A percentile compares a stretch with the other conserved stretches of the same genome.
Conservation (phyloP, 345 rosid genomes). For the Zanthoxylum bungeanum region DNA sequence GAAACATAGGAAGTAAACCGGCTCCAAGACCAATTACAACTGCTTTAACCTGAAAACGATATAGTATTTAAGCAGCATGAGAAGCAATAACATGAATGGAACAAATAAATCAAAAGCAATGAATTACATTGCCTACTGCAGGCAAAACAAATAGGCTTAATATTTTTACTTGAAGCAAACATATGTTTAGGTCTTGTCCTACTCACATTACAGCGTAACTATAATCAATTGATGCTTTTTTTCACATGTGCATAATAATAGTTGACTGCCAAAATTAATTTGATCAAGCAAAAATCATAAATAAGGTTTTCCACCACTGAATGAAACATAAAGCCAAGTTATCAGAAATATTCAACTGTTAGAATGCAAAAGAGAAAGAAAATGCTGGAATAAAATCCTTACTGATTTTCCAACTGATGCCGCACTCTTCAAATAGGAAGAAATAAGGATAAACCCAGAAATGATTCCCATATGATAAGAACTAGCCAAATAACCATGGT, state of each 20-base stretch:
- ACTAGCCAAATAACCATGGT: conserved; percentile 86
- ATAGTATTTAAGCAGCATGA: conserved; percentile 8
- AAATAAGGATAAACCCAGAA: conserved; percentile 72
- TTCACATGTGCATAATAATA: neutral
- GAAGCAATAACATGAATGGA: neutral
- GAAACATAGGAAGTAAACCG: conserved; percentile 95
- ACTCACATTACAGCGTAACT: neutral
- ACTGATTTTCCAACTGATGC: conserved; percentile 54
- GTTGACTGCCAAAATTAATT: conserved; percentile 8
- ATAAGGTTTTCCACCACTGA: neutral
- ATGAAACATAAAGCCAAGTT: neutral
- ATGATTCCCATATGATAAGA: conserved; percentile 83
- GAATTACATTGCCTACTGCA: neutral
- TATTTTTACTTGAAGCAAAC: neutral
- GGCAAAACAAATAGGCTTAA: neutral
- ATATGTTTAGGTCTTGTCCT: neutral
- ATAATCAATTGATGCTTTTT: neutral
- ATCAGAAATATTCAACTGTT: neutral
- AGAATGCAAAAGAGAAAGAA: neutral
- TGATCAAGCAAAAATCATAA: conserved; percentile 1
- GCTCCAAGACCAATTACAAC: conserved; percentile 95
- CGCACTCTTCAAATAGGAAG: conserved; percentile 62
- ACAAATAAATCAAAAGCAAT: neutral
- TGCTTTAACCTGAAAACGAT: conserved; percentile 56
- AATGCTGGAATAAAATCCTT: conserved; percentile 16